phyloP scores from a whole-genome alignment of 2,329 filamentous ascomycete species.

The Rosellinia necatrix region DNA sequence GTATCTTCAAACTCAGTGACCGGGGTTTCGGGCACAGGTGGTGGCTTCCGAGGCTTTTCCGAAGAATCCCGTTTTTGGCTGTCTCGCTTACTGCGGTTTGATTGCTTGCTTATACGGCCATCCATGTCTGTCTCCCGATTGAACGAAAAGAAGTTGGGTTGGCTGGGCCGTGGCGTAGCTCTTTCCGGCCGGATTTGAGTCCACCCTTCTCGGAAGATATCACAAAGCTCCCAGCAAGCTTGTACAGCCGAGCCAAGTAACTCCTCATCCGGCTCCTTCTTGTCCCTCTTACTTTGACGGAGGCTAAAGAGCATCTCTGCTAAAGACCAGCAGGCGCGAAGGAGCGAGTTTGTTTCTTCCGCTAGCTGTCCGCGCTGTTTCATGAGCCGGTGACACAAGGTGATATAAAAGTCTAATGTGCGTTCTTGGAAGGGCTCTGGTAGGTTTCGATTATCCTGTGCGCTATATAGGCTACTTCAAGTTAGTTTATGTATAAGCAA shows the following conservation, averaged over 20 bases:
- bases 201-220: conserved; percentile 92
- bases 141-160: conserved; percentile 68
- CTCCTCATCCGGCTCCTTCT: conserved; percentile 76
- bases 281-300: conserved; percentile 78
- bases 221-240: conserved; percentile 92
- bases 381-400: conserved; percentile 93
- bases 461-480: conserved; percentile 73
- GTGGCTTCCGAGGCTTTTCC: conserved; percentile 54
- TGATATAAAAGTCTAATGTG: conserved; percentile 93
- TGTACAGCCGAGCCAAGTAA: conserved; percentile 86
- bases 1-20: conserved; percentile 96
- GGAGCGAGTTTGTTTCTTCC: conserved; percentile 81
- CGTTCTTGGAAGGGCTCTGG: conserved; percentile 87
- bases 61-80: conserved; percentile 56
- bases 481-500: conserved; percentile 5
- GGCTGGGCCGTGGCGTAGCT: conserved; percentile 80
- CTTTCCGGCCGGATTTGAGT: conserved; percentile 84
- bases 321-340: conserved; percentile 86
- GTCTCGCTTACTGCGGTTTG: conserved; percentile 59
- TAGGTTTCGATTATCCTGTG: conserved; percentile 76
- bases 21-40: conserved; percentile 78
- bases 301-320: conserved; percentile 94
- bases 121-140: conserved; percentile 53
- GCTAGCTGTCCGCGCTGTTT: conserved; percentile 81
- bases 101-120: conserved; percentile 54